phyloP scores from a whole-genome alignment of 768 basidiomycete species.

The Panaeolus papilionaceus region DNA sequence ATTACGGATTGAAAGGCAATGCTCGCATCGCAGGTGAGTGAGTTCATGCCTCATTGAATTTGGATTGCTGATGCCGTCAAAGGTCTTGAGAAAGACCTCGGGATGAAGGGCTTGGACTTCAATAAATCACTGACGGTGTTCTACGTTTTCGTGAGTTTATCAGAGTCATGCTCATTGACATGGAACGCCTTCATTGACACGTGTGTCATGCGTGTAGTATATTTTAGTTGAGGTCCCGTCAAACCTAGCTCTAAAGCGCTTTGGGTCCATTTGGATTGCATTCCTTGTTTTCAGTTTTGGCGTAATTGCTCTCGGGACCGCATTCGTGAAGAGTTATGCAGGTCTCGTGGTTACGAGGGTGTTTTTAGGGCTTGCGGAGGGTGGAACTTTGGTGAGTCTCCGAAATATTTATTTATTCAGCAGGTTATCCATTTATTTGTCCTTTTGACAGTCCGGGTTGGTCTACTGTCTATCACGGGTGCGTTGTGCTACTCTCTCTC shows the following conservation, averaged over 20 bases:
- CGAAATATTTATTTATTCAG: background rate
- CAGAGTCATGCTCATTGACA: background rate
- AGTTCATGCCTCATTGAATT: background rate
- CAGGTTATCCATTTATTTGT: background rate
- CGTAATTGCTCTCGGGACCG: constrained; percentile 42
- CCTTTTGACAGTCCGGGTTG: constrained; percentile 39
- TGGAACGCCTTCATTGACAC: background rate
- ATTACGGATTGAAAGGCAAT: constrained; percentile 21
- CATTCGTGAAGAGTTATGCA: constrained; percentile 46
- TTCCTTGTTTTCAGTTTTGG: constrained; percentile 46
- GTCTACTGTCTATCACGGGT: constrained; percentile 46
- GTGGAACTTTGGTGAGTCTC: constrained; percentile 46
- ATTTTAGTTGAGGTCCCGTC: constrained; percentile 47
- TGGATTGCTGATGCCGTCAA: constrained; percentile 14
- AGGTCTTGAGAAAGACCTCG: constrained; percentile 48
- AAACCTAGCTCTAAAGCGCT: constrained; percentile 47
- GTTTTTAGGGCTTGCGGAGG: constrained; percentile 58
- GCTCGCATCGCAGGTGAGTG: constrained; percentile 32
- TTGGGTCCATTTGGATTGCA: constrained; percentile 46
- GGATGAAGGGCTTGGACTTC: constrained; percentile 47
- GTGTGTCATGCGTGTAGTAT: constrained; percentile 32
- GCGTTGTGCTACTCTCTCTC: background rate
- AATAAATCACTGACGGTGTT: constrained; percentile 49
- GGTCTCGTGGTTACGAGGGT: constrained; percentile 56
- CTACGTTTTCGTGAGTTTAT: constrained; percentile 41